phyloP scores from a whole-genome alignment of 2,329 filamentous ascomycete species.

The Eutypella sp. region DNA sequence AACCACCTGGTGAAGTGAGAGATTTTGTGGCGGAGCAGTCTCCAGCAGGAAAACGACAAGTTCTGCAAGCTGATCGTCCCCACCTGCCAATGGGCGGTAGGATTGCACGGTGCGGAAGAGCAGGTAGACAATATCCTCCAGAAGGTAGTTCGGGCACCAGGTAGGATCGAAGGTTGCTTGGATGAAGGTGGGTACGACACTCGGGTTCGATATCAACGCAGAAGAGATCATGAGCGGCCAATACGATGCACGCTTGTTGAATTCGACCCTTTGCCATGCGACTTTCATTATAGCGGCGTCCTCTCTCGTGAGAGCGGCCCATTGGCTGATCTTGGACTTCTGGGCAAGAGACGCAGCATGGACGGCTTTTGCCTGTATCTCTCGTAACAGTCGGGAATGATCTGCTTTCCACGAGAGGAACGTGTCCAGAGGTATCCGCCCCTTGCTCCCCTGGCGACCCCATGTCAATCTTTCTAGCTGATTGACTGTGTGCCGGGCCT shows the following conservation, averaged over 20 bases:
- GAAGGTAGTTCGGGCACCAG: conserved; percentile 24
- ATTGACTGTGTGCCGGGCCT: conserved; percentile 19
- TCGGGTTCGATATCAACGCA: conserved; percentile 13
- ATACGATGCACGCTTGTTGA: conserved; percentile 12
- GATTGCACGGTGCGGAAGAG: conserved; percentile 10
- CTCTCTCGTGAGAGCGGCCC: conserved; percentile 1
- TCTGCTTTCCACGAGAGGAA: conserved; percentile 23
- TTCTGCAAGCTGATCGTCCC: conserved; percentile 6
- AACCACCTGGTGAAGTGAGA: conserved; percentile 18
- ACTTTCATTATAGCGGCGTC: conserved; percentile 13
- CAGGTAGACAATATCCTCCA: conserved; percentile 24
- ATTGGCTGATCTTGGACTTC: neutral
- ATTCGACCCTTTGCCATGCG: conserved; percentile 19
- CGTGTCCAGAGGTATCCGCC: conserved; percentile 15
- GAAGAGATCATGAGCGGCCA: conserved; percentile 23
- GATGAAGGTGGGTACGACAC: conserved; percentile 16
- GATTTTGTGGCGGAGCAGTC: conserved; percentile 15
- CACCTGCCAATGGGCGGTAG: neutral
- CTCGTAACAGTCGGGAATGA: conserved; percentile 8
- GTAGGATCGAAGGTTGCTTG: conserved; percentile 20
- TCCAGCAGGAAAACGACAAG: conserved; percentile 18
- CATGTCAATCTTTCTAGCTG: conserved; percentile 22
- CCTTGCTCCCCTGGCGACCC: conserved; percentile 3
- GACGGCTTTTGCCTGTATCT: neutral
- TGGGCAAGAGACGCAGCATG: neutral